These are phyloP conservation scores for Entonaema liquescens DNA, from an alignment of 495 filamentous ascomycete species.

Conservation along the genomic window DNA sequence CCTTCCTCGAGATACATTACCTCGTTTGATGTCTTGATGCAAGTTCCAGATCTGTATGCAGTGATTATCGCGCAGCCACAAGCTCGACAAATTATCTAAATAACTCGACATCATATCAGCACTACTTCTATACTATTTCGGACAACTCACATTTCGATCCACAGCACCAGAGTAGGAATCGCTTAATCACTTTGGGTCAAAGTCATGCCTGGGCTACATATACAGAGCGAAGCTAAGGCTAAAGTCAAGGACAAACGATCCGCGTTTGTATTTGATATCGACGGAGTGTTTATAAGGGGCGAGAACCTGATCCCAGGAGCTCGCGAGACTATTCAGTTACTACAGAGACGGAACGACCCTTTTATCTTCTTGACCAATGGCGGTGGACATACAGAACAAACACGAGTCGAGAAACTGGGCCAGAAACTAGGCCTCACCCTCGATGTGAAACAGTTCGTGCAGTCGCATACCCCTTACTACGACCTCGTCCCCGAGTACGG, in stretches of 20 bases:
- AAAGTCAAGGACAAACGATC: conserved; percentile 44
- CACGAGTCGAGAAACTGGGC: conserved; percentile 72
- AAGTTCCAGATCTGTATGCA: conserved; percentile 5
- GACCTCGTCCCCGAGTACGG: conserved; percentile 59
- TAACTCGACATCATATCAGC: not conserved
- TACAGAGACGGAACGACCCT: conserved; percentile 71
- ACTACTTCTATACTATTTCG: not conserved
- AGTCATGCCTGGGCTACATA: not conserved
- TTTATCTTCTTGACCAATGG: conserved; percentile 91
- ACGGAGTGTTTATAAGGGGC: conserved; percentile 82
- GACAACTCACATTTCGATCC: not conserved
- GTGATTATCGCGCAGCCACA: not conserved
- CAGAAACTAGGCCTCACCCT: conserved; percentile 65
- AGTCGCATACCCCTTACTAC: conserved; percentile 83
- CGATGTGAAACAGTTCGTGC: conserved; percentile 71
- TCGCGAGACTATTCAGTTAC: conserved; percentile 66
- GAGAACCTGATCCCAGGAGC: conserved; percentile 74
- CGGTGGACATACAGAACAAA: conserved; percentile 76
- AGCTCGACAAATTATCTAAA: not conserved
- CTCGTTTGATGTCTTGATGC: not conserved
- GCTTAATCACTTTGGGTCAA: not conserved
- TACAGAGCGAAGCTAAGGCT: conserved; percentile 10
- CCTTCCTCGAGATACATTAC: conserved; percentile 1
- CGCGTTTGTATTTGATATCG: conserved; percentile 88
- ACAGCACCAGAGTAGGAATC: not conserved